Conservation (phyloP, 2,329 filamentous ascomycete genomes). For the Mycosphaerella sp. region DNA sequence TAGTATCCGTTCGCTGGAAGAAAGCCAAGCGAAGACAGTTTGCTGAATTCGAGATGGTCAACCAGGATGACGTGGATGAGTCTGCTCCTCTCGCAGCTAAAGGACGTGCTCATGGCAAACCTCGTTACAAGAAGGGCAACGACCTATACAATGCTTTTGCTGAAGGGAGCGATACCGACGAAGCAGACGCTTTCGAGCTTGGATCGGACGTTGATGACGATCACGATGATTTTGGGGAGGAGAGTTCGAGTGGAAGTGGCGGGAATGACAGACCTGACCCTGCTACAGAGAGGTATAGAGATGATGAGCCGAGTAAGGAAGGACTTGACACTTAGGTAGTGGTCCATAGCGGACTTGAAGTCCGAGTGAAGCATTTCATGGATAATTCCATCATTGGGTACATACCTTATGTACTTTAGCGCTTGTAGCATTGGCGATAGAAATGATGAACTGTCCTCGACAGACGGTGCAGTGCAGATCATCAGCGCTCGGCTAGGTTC, state of each 20-base stretch:
- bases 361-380: neutral
- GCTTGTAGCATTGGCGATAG: slow-evolving; percentile 1
- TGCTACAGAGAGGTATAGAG: slow-evolving; percentile 16
- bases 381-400: neutral
- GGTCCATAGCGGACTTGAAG: neutral
- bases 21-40: slow-evolving; percentile 60
- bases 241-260: slow-evolving; percentile 14
- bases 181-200: slow-evolving; percentile 36
- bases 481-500: too few relatives aligned
- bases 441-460: too few relatives aligned
- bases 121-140: slow-evolving; percentile 60
- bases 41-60: slow-evolving; percentile 91
- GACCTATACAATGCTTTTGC: slow-evolving; percentile 98
- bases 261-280: slow-evolving; percentile 4
- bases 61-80: slow-evolving; percentile 69
- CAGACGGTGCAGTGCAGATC: too few relatives aligned
- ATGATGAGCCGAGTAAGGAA: slow-evolving; percentile 16
- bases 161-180: slow-evolving; percentile 71
- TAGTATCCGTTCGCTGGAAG: slow-evolving; percentile 70
- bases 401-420: too few relatives aligned
- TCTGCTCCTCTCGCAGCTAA: slow-evolving; percentile 23
- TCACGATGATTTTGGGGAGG: slow-evolving; percentile 17
- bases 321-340: slow-evolving; percentile 5
- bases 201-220: slow-evolving; percentile 24
- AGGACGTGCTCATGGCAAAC: slow-evolving; percentile 37